Percentiles rank a stretch among this genome's conserved stretches.
Evolutionary conservation across 2,329 filamentous ascomycete species (phyloP).

Genomic region (Scleromitrula shiraiana): DNA sequence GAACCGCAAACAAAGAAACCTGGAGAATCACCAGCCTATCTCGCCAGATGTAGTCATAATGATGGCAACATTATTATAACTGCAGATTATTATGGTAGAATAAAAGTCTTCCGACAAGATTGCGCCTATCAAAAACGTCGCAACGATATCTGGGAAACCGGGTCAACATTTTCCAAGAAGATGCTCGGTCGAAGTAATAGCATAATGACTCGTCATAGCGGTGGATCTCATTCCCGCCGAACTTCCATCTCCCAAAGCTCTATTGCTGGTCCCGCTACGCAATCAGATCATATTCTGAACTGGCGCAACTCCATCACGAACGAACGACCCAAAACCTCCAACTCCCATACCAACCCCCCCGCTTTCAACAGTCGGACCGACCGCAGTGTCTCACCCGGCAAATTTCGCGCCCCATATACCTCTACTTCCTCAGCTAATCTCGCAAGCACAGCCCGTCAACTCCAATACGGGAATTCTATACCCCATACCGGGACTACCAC

Average conservation of each 20-base stretch:
- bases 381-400: slow-evolving; percentile 46
- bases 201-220: slow-evolving; percentile 41
- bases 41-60: slow-evolving; percentile 65
- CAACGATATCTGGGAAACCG: slow-evolving; percentile 69
- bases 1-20: slow-evolving; percentile 36
- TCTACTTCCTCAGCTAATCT: slow-evolving; percentile 20
- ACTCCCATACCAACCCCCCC: background rate
- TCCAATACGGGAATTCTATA: slow-evolving; percentile 19
- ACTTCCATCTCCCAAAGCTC: slow-evolving; percentile 34
- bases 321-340: slow-evolving; percentile 33
- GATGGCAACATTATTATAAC: slow-evolving; percentile 89
- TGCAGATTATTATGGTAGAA: slow-evolving; percentile 76
- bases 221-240: slow-evolving; percentile 34
- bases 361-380: slow-evolving; percentile 34
- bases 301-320: slow-evolving; percentile 70
- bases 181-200: slow-evolving; percentile 27
- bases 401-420: slow-evolving; percentile 27
- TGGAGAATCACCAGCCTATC: slow-evolving; percentile 67
- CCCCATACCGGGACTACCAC: slow-evolving; percentile 7
- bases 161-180: slow-evolving; percentile 59
- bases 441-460: slow-evolving; percentile 24
- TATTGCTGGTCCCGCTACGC: slow-evolving; percentile 23
- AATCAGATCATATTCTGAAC: slow-evolving; percentile 69
- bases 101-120: slow-evolving; percentile 94
- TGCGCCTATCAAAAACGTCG: slow-evolving; percentile 67